Evolutionary conservation across 805 yeast genomes (phyloP).

Genomic region (Helenozyma baotianmanensis): DNA sequence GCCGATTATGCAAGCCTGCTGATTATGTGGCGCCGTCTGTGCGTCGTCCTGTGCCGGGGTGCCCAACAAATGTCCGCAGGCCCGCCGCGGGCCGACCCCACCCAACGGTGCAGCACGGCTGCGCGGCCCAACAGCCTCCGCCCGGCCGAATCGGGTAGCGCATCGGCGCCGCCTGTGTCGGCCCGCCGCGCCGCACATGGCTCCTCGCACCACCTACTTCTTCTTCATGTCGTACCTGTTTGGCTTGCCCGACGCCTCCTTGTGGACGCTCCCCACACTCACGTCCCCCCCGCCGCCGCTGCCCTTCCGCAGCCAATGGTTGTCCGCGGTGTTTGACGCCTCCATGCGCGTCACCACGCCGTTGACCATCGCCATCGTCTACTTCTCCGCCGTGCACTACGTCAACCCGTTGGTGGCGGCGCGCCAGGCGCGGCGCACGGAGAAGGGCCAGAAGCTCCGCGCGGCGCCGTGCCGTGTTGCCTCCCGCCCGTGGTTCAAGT

Average conservation of each 20-base stretch:
- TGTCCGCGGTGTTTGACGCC: constrained; percentile 32
- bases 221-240: constrained; percentile 17
- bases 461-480: constrained; percentile 53
- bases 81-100: too few relatives aligned
- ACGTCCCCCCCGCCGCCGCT: constrained; percentile 28
- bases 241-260: constrained; percentile 30
- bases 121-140: too few relatives aligned
- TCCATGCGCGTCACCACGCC: constrained; percentile 53
- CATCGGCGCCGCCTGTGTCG: too few relatives aligned
- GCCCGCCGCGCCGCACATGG: too few relatives aligned
- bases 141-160: too few relatives aligned
- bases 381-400: constrained; percentile 55
- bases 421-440: constrained; percentile 35
- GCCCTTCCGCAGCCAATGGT: constrained; percentile 27
- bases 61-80: too few relatives aligned
- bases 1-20: too few relatives aligned
- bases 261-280: constrained; percentile 29
- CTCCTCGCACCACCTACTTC: too few relatives aligned
- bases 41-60: too few relatives aligned
- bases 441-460: constrained; percentile 34
- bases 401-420: constrained; percentile 45
- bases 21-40: too few relatives aligned
- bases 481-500: constrained; percentile 41
- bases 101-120: too few relatives aligned
- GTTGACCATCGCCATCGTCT: constrained; percentile 50